Conservation (phyloP, 352 stramenopile genomes). For the Phytophthora colocasiae region DNA sequence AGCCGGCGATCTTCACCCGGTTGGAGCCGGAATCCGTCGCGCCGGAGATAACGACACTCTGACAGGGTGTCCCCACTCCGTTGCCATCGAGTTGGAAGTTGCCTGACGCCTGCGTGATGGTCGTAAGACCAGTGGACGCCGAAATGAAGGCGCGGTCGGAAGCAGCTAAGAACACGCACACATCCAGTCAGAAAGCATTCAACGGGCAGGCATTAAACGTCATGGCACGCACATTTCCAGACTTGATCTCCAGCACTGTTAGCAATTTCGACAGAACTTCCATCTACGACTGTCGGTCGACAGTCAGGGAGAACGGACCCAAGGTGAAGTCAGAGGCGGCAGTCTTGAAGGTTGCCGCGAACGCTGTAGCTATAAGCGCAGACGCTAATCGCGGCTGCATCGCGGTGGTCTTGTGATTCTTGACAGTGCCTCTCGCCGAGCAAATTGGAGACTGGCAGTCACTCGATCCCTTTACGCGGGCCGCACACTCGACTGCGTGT, state of each 20-base stretch:
- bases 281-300: constrained; percentile 18
- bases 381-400: constrained; percentile 19
- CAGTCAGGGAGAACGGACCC: constrained; percentile 22
- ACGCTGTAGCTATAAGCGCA: constrained; percentile 4
- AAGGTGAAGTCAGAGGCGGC: constrained; percentile 13
- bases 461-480: too few species aligned
- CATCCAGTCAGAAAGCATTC: constrained; percentile 4
- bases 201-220: not conserved
- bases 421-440: constrained; percentile 9
- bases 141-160: constrained; percentile 34
- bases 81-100: constrained; percentile 35
- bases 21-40: constrained; percentile 8
- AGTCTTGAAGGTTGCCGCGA: not conserved
- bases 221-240: constrained; percentile 27
- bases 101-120: constrained; percentile 32
- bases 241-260: constrained; percentile 36
- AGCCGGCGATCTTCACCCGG: constrained; percentile 18
- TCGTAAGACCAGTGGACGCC: constrained; percentile 30
- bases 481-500: too few species aligned
- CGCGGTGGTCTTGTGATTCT: constrained; percentile 4
- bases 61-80: constrained; percentile 13
- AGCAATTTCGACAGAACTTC: constrained; percentile 16
- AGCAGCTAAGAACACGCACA: constrained; percentile 10
- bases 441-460: constrained; percentile 22
- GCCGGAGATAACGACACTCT: constrained; percentile 1